Conservation (phyloP, 495 filamentous ascomycete species). For the Tuber brumale region DNA sequence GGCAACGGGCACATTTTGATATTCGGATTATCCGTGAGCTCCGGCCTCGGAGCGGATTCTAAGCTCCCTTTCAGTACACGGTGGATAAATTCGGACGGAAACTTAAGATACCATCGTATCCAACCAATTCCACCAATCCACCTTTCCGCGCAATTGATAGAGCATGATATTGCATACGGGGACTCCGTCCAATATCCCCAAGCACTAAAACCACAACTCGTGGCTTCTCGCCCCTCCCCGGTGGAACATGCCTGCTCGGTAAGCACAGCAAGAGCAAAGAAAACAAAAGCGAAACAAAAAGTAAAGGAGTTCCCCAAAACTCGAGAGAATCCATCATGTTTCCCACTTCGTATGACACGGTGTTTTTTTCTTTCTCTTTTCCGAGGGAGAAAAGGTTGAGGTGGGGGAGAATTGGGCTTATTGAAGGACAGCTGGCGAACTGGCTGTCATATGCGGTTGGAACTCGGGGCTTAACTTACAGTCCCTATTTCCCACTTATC, state of each 20-base stretch:
- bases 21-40: conserved; percentile 56
- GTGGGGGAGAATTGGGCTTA: background rate
- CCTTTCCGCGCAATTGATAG: conserved; percentile 83
- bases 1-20: conserved; percentile 63
- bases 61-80: conserved; percentile 12
- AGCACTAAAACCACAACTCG: conserved; percentile 66
- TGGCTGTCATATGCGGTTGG: background rate
- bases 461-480: background rate
- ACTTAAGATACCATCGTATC: conserved; percentile 65
- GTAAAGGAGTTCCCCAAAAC: conserved; percentile 32
- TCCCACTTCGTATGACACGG: background rate
- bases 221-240: conserved; percentile 18
- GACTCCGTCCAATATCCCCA: conserved; percentile 93
- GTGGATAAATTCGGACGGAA: background rate
- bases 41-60: conserved; percentile 58
- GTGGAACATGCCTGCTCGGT: conserved; percentile 27
- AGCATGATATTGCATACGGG: conserved; percentile 98
- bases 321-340: conserved; percentile 12
- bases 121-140: conserved; percentile 73
- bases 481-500: background rate
- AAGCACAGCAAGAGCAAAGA: conserved; percentile 36
- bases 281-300: conserved; percentile 35
- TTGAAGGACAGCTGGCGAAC: background rate
- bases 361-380: background rate
- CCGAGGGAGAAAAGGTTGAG: background rate